Evolutionary conservation across 768 basidiomycete species (phyloP), one percentile per base, ranked within the genome.

Genomic region (Trametes cingulata): DNA sequence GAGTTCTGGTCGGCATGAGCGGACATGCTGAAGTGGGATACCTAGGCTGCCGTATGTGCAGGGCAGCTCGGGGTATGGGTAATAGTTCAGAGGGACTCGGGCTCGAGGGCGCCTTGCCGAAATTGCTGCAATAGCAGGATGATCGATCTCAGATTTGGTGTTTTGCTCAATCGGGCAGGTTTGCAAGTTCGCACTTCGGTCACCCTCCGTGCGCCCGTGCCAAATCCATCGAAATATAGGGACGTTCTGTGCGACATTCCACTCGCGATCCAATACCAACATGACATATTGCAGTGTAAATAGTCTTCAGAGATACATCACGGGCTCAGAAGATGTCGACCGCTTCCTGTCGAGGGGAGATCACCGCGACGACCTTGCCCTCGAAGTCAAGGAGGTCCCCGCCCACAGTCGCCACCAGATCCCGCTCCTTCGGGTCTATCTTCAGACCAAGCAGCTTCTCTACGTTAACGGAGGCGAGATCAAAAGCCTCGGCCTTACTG

Each of bases 401-500:
- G 1, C 74, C 75, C 2, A 68, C 58, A 6, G 70, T 74, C 9
- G 68, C 75, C 10, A 76, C 74, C 17, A 75, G 60, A 20, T 68
- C 70, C 14, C 42, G 67, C 33, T 75, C 72, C 9, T 66, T 53
- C 5, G 60, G 17, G 17, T 58, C 58, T 19, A 51, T 57, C 22
- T 71, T 59, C 6, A 72, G 60, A 8, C 80, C 82, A 63, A 85
- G 73, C 24, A 88, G 69, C 39, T 77, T 76, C 61, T 84, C 85
- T 10, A 88, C 65, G 66, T 85, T 86, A 27, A 76, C 74, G 37
- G 82, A 81, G 9, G 77, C 84, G 3, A 86, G 73, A 6, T 78
- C 80, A 39, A 86, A 68, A 0, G 87, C 85, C 25, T 80, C 70
- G 2, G 69, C 61, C 67, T 80, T 80, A 41, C 35, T 24, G 17